Evolutionary conservation across 1,284 basidiomycete species (phyloP), one percentile per base, ranked within the genome.

Genomic region (Naganishia sp.): DNA sequence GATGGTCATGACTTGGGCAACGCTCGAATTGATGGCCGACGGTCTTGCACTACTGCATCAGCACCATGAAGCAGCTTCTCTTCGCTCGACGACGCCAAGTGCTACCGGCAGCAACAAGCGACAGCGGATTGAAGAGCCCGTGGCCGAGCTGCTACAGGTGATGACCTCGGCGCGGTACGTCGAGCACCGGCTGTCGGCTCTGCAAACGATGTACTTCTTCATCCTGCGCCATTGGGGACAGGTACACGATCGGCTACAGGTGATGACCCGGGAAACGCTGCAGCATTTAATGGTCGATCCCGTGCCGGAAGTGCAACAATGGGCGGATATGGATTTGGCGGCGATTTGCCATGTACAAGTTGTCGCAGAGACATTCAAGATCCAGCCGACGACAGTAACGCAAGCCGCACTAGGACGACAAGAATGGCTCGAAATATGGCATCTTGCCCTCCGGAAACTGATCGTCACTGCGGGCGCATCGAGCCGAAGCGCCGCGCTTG

Each of bases 171-270:
- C 74, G 63, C 66, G 75, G 79, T 68, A 82, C 25, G 76, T 55
- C 9, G 55, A 67, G 23, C 63, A 71, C 23, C 71, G 78, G 7
- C 58, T 78, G 0, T 88, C 87, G 70, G 84, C 85, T 63, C 79
- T 94, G 0, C 93, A 96, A 77, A 81, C 87, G 3, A 80, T 95
- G 1, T 83, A 93, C n/a, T 94, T 97, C 80, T 81, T 94, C 71
- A 83, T 92, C 66, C 87, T 90, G 71, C 83, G 85, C 31, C 86
- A 93, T 74, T 92, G 89, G 89, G 42, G 71, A 23, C 73, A 82
- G 18, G 73, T 94, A 31, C 85, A 88, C 66, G 74, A 78, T 28
- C 76, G 82, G n/a, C 80, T 87, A 17, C 86, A 86, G 67, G 76
- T 79, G 46, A 82, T 85, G 1, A 81, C 92, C 28, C 79, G 87